A percentile compares a stretch with the other conserved stretches of the same genome.
phyloP scores from a whole-genome alignment of 345 rosid species.

The Sonneratia alba region DNA sequence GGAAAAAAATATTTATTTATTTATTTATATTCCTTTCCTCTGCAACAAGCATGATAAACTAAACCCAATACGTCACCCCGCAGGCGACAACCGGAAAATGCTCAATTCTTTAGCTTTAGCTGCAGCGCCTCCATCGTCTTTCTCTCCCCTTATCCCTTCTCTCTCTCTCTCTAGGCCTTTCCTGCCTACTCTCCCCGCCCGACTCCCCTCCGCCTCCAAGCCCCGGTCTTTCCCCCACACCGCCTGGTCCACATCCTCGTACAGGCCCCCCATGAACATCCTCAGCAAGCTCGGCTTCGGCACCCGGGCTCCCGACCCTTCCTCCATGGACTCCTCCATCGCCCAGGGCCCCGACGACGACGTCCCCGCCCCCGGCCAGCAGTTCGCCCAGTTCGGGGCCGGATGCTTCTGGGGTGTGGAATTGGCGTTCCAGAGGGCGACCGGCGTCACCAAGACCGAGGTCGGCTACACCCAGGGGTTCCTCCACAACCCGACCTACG shows the following conservation, averaged over 20 bases:
- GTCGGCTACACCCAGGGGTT: constrained; percentile 76
- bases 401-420: constrained; percentile 99
- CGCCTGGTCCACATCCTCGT: constrained; percentile 15
- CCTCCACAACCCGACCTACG: constrained; percentile 56
- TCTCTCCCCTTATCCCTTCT: constrained; percentile 15
- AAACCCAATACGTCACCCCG: neutral
- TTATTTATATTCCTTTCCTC: neutral
- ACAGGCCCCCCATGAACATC: constrained; percentile 58
- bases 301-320: constrained; percentile 31
- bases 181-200: constrained; percentile 8
- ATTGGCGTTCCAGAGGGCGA: constrained; percentile 70
- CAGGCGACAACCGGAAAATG: neutral
- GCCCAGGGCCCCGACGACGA: constrained; percentile 71
- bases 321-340: constrained; percentile 48
- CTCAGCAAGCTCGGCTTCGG: constrained; percentile 85
- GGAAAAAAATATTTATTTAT: neutral
- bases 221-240: constrained; percentile 2
- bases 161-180: constrained; percentile 10
- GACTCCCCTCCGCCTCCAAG: constrained; percentile 13
- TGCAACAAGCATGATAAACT: neutral
- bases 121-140: constrained; percentile 3
- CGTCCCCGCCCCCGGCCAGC: constrained; percentile 61
- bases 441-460: constrained; percentile 74
- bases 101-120: neutral
- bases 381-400: constrained; percentile 78